Base-by-base conservation (phyloP, 192 early-diverging fungal genomes). In the Thoreauomyces humboldtii region DNA sequence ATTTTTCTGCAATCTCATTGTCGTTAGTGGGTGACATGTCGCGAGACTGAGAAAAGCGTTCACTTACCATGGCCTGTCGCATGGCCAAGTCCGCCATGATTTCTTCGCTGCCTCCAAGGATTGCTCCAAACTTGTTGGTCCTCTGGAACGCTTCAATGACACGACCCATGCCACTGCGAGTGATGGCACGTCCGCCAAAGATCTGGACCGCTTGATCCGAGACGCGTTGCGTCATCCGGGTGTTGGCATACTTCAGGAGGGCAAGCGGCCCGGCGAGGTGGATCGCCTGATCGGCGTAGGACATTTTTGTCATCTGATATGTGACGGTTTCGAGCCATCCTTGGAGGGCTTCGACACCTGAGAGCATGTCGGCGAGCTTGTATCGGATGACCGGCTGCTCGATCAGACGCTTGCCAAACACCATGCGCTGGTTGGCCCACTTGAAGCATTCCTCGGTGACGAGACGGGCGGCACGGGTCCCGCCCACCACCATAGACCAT, bases 121-220 rank as follows among this genome's bases (percentile, higher is more conserved):
- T 80, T 22, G 78, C 78, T 7, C 70, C 75, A 59, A 83, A 79
- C 66, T 86, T 88, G 74, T 88, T 78, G 0, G 82, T 83, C 46
- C 85, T 24, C 25, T 87, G 81, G 77, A 87, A 88, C 32, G 63
- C 51, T 61, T 88, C 87, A 46, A 89, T 77, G 27, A 72, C 43
- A 33, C 86, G 59, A 21, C 88, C 88, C 88, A 89, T 89, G 46
- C 88, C 88, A 31, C 12, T 24, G 12, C 22, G 47, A 24, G 87
- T 88, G 54, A 88, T 80, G 17, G 65, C 88, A 25, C 88, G 73
- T n/a, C 86, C 85, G 59, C 88, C 88, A 74, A 89, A 88, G 73
- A 89, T 88, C 71, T 89, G 88, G 19, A 79, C 79, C 21, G 86
- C 79, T 43, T 88, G 78, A 44, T 89, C 88, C 22, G 81, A 71